phyloP scores from a whole-genome alignment of 352 stramenopile genomes.

The Elongisporangium prolatum region DNA sequence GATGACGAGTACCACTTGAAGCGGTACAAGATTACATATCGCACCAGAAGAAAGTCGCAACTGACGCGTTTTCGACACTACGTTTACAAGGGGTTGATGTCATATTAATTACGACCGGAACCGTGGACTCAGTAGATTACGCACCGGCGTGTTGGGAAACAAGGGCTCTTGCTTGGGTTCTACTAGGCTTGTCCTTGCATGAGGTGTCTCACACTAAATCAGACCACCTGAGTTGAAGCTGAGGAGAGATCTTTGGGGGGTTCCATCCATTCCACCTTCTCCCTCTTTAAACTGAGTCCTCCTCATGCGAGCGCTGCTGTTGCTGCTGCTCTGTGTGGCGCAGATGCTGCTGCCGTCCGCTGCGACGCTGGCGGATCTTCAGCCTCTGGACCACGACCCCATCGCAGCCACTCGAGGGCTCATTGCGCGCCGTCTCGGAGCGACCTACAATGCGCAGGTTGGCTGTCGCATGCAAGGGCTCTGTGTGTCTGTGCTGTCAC shows the following conservation, averaged over 20 bases:
- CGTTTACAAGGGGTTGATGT: background rate
- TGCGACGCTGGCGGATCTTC: slow-evolving; percentile 13
- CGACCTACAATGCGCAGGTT: slow-evolving; percentile 63
- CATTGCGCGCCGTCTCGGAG: slow-evolving; percentile 48
- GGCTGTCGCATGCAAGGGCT: background rate
- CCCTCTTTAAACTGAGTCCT: background rate
- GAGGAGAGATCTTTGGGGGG: background rate
- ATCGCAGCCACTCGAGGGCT: slow-evolving; percentile 44
- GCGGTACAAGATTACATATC: background rate
- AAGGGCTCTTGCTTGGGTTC: background rate
- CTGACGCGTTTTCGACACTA: background rate
- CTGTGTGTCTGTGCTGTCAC: background rate
- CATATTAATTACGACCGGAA: background rate
- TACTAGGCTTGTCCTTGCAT: background rate
- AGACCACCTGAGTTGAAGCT: background rate
- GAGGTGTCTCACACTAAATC: background rate
- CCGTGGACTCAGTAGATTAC: background rate
- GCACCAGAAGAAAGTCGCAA: background rate
- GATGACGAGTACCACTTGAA: background rate
- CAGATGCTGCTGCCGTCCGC: slow-evolving; percentile 10
- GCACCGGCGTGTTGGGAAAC: no score
- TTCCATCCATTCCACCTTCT: background rate
- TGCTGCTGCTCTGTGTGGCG: slow-evolving; percentile 13
- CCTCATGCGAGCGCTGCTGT: slow-evolving; percentile 7
- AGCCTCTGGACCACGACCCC: slow-evolving; percentile 36